phyloP scores from a whole-genome alignment of 257 asterid genomes.

The Nicotiana paniculata region DNA sequence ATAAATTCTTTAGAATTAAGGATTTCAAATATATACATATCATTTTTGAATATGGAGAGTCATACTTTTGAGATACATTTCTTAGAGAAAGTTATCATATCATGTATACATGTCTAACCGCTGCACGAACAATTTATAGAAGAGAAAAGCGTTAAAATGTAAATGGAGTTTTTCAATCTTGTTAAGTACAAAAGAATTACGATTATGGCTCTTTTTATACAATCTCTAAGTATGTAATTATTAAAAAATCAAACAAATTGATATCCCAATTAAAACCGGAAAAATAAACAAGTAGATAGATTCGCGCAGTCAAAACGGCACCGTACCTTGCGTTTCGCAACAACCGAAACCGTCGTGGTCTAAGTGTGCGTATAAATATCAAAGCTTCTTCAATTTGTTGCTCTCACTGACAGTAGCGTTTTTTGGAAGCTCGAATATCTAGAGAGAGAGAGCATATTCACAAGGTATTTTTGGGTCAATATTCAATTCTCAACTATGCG shows the following conservation, averaged over 20 bases:
- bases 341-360: background rate
- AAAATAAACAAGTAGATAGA: background rate
- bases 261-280: background rate
- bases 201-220: background rate
- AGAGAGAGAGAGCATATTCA: background rate
- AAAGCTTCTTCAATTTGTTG: background rate
- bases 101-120: too few relatives aligned
- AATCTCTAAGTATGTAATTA: background rate
- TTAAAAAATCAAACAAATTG: background rate
- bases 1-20: too few relatives aligned
- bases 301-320: background rate
- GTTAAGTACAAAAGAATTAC: background rate
- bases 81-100: too few relatives aligned
- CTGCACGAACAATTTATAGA: too few relatives aligned
- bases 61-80: too few relatives aligned
- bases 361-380: background rate
- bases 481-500: background rate
- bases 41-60: too few relatives aligned
- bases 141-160: too few relatives aligned
- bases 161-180: too few relatives aligned
- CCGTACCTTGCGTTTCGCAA: background rate
- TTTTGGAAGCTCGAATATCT: background rate
- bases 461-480: background rate
- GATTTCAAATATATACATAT: too few relatives aligned
- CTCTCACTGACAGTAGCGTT: background rate